These are phyloP conservation scores for Epichloe gansuensis DNA, from an alignment of 2,329 filamentous ascomycete genomes.

Conservation along the genomic window DNA sequence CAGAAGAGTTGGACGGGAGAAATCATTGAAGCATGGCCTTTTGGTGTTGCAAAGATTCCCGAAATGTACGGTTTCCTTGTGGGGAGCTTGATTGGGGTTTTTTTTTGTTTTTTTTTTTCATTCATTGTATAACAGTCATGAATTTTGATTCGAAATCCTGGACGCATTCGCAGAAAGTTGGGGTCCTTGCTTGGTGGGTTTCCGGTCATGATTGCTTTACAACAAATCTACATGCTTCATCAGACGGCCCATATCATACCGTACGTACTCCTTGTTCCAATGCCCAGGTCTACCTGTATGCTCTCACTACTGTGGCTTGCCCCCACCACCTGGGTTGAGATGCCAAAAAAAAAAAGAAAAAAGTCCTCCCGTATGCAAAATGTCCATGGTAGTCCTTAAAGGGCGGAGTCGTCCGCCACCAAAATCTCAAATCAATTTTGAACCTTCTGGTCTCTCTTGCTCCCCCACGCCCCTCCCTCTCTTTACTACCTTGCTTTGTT, in stretches of 20 bases:
- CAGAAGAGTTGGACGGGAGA: no score
- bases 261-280: neutral
- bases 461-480: neutral
- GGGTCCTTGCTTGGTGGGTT: neutral
- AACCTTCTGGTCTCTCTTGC: no score
- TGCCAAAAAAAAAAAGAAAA: neutral
- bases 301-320: neutral
- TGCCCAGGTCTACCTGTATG: neutral
- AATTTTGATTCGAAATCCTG: neutral
- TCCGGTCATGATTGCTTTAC: neutral
- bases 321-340: neutral
- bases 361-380: neutral
- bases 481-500: neutral
- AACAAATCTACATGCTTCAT: neutral
- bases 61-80: no score
- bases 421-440: neutral
- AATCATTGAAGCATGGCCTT: no score
- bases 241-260: neutral
- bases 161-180: neutral
- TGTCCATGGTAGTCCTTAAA: neutral
- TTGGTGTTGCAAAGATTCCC: no score
- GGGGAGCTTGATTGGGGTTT: neutral
- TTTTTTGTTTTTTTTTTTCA: neutral
- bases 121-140: neutral
- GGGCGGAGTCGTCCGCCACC: neutral